Evolutionary conservation across 1,284 basidiomycete species (phyloP).

Genomic region (Austroboletus novae-zelandiae): DNA sequence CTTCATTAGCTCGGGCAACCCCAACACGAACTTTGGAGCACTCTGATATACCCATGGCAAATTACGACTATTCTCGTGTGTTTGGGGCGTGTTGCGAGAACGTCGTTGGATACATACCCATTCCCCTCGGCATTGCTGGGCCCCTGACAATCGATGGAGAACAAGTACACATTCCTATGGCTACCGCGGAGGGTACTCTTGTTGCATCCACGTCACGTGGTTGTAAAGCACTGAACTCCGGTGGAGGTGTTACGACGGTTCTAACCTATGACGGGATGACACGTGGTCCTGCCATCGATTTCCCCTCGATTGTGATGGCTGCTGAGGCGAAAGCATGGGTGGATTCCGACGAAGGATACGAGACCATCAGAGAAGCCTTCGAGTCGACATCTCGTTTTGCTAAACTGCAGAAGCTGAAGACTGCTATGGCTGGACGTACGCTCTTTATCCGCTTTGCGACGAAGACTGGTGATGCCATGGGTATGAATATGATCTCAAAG

Average conservation of each 20-base stretch:
- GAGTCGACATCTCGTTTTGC: conserved; percentile 94
- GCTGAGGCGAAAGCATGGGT: conserved; percentile 89
- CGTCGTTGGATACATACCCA: conserved; percentile 95
- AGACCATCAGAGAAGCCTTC: conserved; percentile 80
- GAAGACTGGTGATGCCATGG: conserved; percentile 98
- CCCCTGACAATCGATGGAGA: conserved; percentile 91
- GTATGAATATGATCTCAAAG: conserved; percentile 99
- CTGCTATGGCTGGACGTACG: conserved; percentile 86
- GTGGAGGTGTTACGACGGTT: conserved; percentile 94
- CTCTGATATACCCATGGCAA: conserved; percentile 79
- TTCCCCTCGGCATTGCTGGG: conserved; percentile 96
- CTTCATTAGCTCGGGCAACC: conserved; percentile 74
- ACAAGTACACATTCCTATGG: conserved; percentile 94
- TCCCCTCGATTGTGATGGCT: conserved; percentile 79
- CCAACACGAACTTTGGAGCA: conserved; percentile 82
- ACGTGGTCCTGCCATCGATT: conserved; percentile 95
- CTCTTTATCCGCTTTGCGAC: conserved; percentile 96
- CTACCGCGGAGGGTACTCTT: conserved; percentile 97
- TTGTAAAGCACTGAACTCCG: conserved; percentile 96
- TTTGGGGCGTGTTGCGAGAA: conserved; percentile 99
- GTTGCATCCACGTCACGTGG: conserved; percentile 97
- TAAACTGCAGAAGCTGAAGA: conserved; percentile 79
- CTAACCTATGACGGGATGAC: conserved; percentile 97
- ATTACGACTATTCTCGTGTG: conserved; percentile 94
- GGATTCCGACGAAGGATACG: conserved; percentile 81